phyloP scores from a whole-genome alignment of 306 rosid genomes.

The Dicorynia guianensis region DNA sequence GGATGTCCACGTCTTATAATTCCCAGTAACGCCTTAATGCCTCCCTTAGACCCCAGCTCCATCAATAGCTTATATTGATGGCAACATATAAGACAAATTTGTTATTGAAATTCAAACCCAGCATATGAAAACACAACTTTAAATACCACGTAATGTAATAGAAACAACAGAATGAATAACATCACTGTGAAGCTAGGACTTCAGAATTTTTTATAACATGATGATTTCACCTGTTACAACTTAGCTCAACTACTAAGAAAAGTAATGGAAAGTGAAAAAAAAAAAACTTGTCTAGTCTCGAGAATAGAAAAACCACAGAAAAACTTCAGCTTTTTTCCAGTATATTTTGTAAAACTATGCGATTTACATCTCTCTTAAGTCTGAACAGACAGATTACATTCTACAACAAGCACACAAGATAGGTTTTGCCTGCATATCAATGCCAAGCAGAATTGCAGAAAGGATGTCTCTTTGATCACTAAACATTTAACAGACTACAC shows the following conservation, averaged over 20 bases:
- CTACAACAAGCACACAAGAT: background rate
- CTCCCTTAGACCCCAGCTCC: slow-evolving; percentile 89
- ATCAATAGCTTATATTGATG: slow-evolving; percentile 78
- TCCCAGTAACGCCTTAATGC: slow-evolving; percentile 92
- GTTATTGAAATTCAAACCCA: slow-evolving; percentile 10
- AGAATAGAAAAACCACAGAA: background rate
- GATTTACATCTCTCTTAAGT: background rate
- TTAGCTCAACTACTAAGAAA: background rate
- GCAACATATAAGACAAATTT: slow-evolving; percentile 24
- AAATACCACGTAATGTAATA: background rate
- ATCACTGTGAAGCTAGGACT: background rate
- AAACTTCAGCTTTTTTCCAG: slow-evolving; percentile 6
- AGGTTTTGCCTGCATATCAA: background rate
- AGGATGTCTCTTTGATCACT: slow-evolving; percentile 8
- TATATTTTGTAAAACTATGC: background rate
- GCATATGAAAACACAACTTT: background rate
- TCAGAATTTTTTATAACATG: slow-evolving; percentile 11
- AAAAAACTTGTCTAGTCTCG: slow-evolving; percentile 1
- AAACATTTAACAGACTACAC: background rate
- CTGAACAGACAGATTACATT: slow-evolving; percentile 13
- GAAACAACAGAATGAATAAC: slow-evolving; percentile 24
- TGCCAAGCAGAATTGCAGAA: slow-evolving; percentile 2
- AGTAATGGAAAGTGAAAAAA: slow-evolving; percentile 11
- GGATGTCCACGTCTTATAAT: slow-evolving; percentile 97
- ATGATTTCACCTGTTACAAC: slow-evolving; percentile 22